A percentile compares a stretch with the other conserved stretches of the same genome.
These are phyloP conservation scores for Carex pumila DNA, from an alignment of 176 grass and related monocot genomes.

Conservation along the genomic window DNA sequence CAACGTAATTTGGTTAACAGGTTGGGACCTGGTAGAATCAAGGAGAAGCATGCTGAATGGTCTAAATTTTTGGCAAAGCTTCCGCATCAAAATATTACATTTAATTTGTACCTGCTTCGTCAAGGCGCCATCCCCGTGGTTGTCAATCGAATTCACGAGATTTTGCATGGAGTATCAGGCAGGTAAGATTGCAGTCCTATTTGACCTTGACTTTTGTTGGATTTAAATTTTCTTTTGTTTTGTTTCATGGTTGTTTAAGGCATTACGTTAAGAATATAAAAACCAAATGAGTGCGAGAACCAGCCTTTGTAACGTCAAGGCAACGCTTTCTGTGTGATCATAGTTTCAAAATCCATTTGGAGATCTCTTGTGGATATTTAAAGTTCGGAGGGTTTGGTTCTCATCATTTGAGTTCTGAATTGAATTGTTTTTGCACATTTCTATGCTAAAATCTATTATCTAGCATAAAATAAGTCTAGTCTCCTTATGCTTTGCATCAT, in stretches of 20 bases:
- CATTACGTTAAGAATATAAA: not conserved
- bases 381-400: too few species aligned
- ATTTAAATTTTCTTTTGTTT: not conserved
- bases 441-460: not conserved
- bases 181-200: not conserved
- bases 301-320: not conserved
- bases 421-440: not conserved
- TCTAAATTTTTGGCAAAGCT: slow-evolving; percentile 53
- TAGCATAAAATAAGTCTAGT: not conserved
- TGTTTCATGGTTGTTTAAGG: not conserved
- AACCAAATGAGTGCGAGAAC: not conserved
- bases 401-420: not conserved
- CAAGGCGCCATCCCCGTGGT: slow-evolving; percentile 27
- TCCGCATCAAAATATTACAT: slow-evolving; percentile 50
- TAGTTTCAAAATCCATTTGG: too few species aligned
- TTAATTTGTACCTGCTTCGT: slow-evolving; percentile 59
- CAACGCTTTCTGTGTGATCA: too few species aligned
- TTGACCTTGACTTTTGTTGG: not conserved
- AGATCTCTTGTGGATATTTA: too few species aligned
- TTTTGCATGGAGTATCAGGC: slow-evolving; percentile 47
- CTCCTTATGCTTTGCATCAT: not conserved
- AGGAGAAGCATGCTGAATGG: slow-evolving; percentile 54
- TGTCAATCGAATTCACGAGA: slow-evolving; percentile 58
- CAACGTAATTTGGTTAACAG: slow-evolving; percentile 47
- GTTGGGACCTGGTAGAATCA: slow-evolving; percentile 36